Evolutionary conservation across 148 eudicot species (phyloP).

Genomic region (Silene latifolia): DNA sequence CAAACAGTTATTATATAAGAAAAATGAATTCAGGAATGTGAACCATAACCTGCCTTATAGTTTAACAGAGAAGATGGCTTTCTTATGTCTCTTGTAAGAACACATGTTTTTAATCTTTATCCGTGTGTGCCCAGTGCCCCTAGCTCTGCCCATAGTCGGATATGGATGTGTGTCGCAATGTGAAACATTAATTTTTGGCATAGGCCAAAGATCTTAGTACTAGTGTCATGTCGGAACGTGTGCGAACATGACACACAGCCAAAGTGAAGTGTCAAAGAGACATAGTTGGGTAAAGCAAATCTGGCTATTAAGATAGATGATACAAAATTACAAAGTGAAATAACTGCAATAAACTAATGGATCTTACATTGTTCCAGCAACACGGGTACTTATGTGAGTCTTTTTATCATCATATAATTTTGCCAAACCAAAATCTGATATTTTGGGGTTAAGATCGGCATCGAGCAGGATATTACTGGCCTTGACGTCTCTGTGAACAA

Average conservation of each 20-base stretch:
- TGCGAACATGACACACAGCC: no score
- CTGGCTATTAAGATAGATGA: no score
- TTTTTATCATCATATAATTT: slow-evolving; percentile 84
- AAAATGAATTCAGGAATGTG: not conserved
- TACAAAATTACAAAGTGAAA: no score
- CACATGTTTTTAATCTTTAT: not conserved
- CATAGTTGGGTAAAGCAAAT: no score
- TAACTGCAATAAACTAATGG: not conserved
- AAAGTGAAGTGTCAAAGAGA: not conserved
- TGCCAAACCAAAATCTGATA: slow-evolving; percentile 95
- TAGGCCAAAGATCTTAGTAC: no score
- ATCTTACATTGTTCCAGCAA: slow-evolving; percentile 89
- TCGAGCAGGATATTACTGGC: slow-evolving; percentile 90
- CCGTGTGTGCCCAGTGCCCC: not conserved
- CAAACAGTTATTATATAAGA: no score
- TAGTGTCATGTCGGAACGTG: not conserved
- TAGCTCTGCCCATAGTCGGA: not conserved
- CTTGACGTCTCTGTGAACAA: slow-evolving; percentile 88
- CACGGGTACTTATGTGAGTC: slow-evolving; percentile 85
- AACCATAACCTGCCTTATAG: not conserved
- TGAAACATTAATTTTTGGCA: not conserved
- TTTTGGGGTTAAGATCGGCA: slow-evolving; percentile 69
- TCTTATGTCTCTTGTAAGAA: not conserved
- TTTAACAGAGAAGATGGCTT: not conserved
- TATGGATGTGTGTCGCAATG: not conserved